Conservation (phyloP, 257 asterid genomes). For the Petrea volubilis region DNA sequence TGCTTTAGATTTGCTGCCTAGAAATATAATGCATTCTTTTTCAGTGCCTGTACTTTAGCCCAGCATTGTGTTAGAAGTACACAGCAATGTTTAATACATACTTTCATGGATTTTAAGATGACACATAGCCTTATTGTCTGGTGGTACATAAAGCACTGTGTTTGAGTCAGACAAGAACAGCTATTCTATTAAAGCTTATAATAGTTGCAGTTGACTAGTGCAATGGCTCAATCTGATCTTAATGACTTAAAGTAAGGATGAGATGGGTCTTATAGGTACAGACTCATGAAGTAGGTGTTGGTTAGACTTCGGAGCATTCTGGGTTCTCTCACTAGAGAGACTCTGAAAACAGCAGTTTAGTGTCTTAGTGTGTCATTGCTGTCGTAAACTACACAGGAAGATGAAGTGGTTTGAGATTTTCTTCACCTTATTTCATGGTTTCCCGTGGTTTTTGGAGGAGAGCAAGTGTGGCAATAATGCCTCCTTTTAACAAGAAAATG, state of each 20-base stretch:
- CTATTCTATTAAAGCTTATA: background rate
- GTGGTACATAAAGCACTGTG: background rate
- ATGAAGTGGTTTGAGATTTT: background rate
- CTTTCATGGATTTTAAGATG: background rate
- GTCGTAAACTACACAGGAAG: background rate
- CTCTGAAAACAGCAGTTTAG: background rate
- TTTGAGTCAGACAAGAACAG: background rate
- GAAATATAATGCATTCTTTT: background rate
- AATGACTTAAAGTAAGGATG: background rate
- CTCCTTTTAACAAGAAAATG: background rate
- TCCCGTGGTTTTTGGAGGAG: background rate
- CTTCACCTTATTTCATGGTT: background rate
- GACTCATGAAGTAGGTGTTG: background rate
- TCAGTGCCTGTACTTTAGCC: slow-evolving; percentile 1
- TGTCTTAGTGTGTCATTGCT: background rate
- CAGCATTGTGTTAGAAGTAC: slow-evolving; percentile 9
- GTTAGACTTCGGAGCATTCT: background rate
- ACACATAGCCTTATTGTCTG: background rate
- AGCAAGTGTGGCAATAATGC: background rate
- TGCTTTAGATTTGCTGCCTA: too few species aligned
- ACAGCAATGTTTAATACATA: background rate
- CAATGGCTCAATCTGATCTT: slow-evolving; percentile 1
- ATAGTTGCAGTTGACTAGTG: background rate
- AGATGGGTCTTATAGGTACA: background rate
- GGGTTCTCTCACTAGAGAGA: background rate